phyloP scores from a whole-genome alignment of 768 basidiomycete species.

The Wakefieldia striispora region DNA sequence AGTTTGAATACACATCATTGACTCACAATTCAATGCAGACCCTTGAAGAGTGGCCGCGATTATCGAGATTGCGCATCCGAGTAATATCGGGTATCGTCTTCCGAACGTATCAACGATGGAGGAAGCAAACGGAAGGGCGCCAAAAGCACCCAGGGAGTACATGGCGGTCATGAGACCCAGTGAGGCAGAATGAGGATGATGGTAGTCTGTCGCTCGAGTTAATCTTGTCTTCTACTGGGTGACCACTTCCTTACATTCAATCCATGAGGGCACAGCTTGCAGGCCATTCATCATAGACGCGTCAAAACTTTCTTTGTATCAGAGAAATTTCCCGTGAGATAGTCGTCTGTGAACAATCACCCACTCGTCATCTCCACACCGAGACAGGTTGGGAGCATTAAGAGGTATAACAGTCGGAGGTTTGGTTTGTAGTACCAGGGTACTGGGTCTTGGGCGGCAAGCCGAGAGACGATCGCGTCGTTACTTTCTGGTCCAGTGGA shows the following conservation, averaged over 20 bases:
- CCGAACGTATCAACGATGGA: slow-evolving; percentile 9
- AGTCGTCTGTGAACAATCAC: neutral
- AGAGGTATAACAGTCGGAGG: slow-evolving; percentile 49
- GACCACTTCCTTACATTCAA: slow-evolving; percentile 38
- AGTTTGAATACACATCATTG: neutral
- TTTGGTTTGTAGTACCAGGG: slow-evolving; percentile 65
- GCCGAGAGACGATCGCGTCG: slow-evolving; percentile 10
- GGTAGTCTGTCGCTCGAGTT: slow-evolving; percentile 39
- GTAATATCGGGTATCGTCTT: slow-evolving; percentile 12
- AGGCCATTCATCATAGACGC: slow-evolving; percentile 64
- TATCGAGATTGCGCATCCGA: slow-evolving; percentile 3
- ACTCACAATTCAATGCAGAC: slow-evolving; percentile 13
- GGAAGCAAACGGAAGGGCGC: slow-evolving; percentile 43
- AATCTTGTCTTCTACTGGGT: neutral
- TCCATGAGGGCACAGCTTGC: slow-evolving; percentile 59
- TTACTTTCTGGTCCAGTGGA: neutral
- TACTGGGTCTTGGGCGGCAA: slow-evolving; percentile 40
- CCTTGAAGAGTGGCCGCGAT: slow-evolving; percentile 13
- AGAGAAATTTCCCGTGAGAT: neutral
- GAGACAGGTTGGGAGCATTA: slow-evolving; percentile 46
- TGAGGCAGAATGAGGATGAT: slow-evolving; percentile 48
- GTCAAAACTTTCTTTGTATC: slow-evolving; percentile 5
- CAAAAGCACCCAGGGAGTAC: slow-evolving; percentile 57
- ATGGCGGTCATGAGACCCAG: slow-evolving; percentile 56
- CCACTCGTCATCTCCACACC: slow-evolving; percentile 10